These are phyloP conservation scores for Pseudogymnoascus sp. DNA, from an alignment of 2,329 filamentous ascomycete genomes.

Conservation along the genomic window DNA sequence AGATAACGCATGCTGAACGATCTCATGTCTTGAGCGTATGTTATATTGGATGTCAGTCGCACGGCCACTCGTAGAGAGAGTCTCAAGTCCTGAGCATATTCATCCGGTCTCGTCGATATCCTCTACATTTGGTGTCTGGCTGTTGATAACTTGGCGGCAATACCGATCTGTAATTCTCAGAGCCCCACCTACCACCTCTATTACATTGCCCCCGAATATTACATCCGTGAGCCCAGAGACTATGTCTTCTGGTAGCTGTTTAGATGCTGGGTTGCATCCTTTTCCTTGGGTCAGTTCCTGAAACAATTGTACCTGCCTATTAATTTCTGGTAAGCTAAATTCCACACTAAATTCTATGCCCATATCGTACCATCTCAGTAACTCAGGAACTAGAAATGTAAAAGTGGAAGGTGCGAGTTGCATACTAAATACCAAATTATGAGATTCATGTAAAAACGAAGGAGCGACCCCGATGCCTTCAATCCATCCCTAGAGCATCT, in stretches of 20 bases:
- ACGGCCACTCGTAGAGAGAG: neutral
- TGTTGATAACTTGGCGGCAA: neutral
- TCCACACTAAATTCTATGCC: neutral
- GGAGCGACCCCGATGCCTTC: neutral
- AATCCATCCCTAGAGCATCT: neutral
- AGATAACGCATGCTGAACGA: constrained; percentile 12
- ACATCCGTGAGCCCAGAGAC: neutral
- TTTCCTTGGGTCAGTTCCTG: neutral
- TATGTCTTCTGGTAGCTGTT: neutral
- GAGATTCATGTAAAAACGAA: neutral
- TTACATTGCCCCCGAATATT: neutral
- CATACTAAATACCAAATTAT: neutral
- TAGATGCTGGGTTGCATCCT: neutral
- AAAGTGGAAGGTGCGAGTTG: neutral
- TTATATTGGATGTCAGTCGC: neutral
- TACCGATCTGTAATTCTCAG: neutral
- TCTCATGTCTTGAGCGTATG: neutral
- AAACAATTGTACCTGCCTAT: neutral
- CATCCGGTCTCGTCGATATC: neutral
- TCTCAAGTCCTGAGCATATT: neutral
- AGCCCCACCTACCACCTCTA: neutral
- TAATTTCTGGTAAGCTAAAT: neutral
- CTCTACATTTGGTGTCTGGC: neutral
- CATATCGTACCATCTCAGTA: neutral
- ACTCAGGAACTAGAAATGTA: neutral